These are phyloP conservation scores for Fomitopsis palustris DNA, from an alignment of 1,284 basidiomycete species.

Conservation along the genomic window DNA sequence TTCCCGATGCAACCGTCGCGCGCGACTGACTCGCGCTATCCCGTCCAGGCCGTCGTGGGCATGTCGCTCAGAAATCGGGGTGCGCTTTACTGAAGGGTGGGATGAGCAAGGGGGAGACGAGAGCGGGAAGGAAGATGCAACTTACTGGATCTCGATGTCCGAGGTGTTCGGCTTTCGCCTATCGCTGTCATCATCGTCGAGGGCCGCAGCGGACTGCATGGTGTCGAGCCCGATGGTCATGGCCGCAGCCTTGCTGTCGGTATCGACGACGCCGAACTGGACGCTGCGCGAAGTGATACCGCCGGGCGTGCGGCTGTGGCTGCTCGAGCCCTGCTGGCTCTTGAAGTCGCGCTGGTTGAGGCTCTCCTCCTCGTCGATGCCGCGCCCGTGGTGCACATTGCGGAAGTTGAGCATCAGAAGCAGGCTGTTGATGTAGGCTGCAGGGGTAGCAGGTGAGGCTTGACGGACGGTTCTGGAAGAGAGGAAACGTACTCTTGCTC, in stretches of 20 bases:
- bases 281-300: slow-evolving; percentile 14
- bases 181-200: slow-evolving; percentile 9
- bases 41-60: neutral
- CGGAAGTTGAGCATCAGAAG: slow-evolving; percentile 33
- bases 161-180: slow-evolving; percentile 2
- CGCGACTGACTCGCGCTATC: neutral
- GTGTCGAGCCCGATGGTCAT: slow-evolving; percentile 12
- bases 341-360: slow-evolving; percentile 19
- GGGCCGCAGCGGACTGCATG: neutral
- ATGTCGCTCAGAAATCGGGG: slow-evolving; percentile 1
- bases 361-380: slow-evolving; percentile 35
- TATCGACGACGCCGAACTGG: slow-evolving; percentile 18
- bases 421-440: slow-evolving; percentile 24
- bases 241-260: slow-evolving; percentile 14
- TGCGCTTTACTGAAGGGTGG: neutral
- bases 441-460: neutral
- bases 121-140: neutral
- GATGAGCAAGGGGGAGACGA: neutral
- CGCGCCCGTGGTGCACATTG: slow-evolving; percentile 26
- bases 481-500: slow-evolving; percentile 27
- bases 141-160: slow-evolving; percentile 7
- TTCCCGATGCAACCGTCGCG: neutral
- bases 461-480: neutral
- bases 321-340: slow-evolving; percentile 5
- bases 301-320: slow-evolving; percentile 2